phyloP scores from a whole-genome alignment of 352 stramenopile species.

The Thraustotheca clavata region DNA sequence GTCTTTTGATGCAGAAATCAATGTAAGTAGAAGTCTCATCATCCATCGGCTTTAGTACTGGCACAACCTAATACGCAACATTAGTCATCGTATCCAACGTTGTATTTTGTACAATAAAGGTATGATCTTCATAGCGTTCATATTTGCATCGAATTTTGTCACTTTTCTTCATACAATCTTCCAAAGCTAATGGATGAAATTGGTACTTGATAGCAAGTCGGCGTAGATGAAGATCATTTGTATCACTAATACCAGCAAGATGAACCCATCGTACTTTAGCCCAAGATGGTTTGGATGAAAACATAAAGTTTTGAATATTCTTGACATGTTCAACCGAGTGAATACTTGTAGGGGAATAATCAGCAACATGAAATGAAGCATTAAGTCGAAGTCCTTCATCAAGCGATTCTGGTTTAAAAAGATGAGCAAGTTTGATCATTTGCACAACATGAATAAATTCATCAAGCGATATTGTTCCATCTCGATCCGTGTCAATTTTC shows the following conservation, averaged over 20 bases:
- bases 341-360: slow-evolving; percentile 71
- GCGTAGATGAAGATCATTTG: slow-evolving; percentile 51
- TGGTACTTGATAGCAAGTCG: slow-evolving; percentile 74
- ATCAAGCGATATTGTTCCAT: slow-evolving; percentile 73
- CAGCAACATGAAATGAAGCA: slow-evolving; percentile 46
- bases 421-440: slow-evolving; percentile 81
- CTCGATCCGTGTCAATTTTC: slow-evolving; percentile 74
- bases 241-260: slow-evolving; percentile 36
- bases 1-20: slow-evolving; percentile 36
- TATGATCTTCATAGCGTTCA: slow-evolving; percentile 80
- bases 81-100: not conserved
- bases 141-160: slow-evolving; percentile 77
- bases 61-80: not conserved
- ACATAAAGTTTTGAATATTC: slow-evolving; percentile 75
- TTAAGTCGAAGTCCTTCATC: slow-evolving; percentile 18
- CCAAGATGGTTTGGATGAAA: slow-evolving; percentile 65
- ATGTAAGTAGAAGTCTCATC: slow-evolving; percentile 19
- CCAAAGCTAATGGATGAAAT: slow-evolving; percentile 73
- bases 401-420: slow-evolving; percentile 54
- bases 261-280: slow-evolving; percentile 78
- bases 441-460: slow-evolving; percentile 84
- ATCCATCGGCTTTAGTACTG: slow-evolving; percentile 55
- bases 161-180: slow-evolving; percentile 64
- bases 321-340: slow-evolving; percentile 61
- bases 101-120: slow-evolving; percentile 31